Base-by-base conservation (phyloP, 257 asterid species). In the Mitragyna speciosa region DNA sequence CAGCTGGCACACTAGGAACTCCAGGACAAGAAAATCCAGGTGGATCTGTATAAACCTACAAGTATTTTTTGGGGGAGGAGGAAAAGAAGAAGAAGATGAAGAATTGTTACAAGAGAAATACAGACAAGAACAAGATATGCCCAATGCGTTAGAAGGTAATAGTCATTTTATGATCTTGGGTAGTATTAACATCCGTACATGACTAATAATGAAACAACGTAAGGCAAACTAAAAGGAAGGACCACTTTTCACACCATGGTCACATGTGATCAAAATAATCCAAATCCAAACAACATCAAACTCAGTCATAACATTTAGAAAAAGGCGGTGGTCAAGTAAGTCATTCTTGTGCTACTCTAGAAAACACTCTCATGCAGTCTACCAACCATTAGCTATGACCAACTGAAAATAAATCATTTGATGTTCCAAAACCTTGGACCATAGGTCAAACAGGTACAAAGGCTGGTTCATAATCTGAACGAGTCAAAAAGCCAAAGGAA, bases 11-110 rank as follows among this genome's bases (percentile, higher is more conserved):
- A 75, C 88, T 74, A 66, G 99, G 98, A 84, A 90, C 98, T 85
- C 98, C 96, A 33, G 98, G 99, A 78, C 99, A 95, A 82, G 98
- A 93, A 86, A 95, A 95, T 69, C 96, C 95, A 1, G 96, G 91
- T 75, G 93, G 92, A 78, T 77, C 78, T 19, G 78, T 79, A 78
- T 90, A 90, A 51, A 79, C 87, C 97, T 93, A 91, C 84, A 81
- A 76, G 70, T 65, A 68, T 81, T 33, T 64, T 79, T 66, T 48
- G 76, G 41, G 63, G 76, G 33, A 77, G 85, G 49, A 61, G 7
- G 64, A 51, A 51, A 54, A 43, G 19, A n/a, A n/a, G n/a, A n/a
- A n/a, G n/a, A n/a, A n/a, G n/a, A n/a, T n/a, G n/a, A n/a, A n/a
- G n/a, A n/a, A 70, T 22, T 24, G 24, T 16, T 12, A 36, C 1